Evolutionary conservation across 129 eudicot species (phyloP).

Genomic region (Centaurea solstitialis): DNA sequence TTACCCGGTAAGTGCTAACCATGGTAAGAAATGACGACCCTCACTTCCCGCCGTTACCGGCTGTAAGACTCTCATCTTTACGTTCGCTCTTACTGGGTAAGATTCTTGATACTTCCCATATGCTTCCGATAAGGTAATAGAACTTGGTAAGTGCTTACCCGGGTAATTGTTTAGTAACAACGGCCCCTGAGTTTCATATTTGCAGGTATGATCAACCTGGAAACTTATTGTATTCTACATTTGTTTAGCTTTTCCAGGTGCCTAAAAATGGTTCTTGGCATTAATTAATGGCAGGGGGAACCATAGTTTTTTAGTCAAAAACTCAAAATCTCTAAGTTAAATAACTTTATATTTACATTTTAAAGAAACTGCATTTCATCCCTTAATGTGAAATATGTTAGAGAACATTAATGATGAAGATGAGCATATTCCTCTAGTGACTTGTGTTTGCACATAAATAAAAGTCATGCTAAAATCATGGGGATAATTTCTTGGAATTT

Average conservation of each 20-base stretch:
- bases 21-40: too few species aligned
- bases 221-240: neutral
- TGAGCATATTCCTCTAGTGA: slow-evolving; percentile 13
- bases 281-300: neutral
- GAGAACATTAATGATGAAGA: slow-evolving; percentile 11
- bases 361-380: too few species aligned
- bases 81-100: too few species aligned
- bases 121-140: too few species aligned
- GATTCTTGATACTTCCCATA: too few species aligned
- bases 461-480: slow-evolving; percentile 16
- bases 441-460: slow-evolving; percentile 9
- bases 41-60: too few species aligned
- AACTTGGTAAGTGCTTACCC: too few species aligned
- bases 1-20: too few species aligned
- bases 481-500: slow-evolving; percentile 27
- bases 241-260: neutral
- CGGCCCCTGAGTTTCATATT: too few species aligned
- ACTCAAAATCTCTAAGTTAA: neutral
- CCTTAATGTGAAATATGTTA: neutral
- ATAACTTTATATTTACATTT: neutral
- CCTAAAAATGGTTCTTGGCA: neutral
- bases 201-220: too few species aligned
- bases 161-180: too few species aligned
- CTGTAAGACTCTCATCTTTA: too few species aligned
- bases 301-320: neutral